Evolutionary conservation across 2,329 filamentous ascomycete species (phyloP).

Genomic region (Talaromyces sp.): DNA sequence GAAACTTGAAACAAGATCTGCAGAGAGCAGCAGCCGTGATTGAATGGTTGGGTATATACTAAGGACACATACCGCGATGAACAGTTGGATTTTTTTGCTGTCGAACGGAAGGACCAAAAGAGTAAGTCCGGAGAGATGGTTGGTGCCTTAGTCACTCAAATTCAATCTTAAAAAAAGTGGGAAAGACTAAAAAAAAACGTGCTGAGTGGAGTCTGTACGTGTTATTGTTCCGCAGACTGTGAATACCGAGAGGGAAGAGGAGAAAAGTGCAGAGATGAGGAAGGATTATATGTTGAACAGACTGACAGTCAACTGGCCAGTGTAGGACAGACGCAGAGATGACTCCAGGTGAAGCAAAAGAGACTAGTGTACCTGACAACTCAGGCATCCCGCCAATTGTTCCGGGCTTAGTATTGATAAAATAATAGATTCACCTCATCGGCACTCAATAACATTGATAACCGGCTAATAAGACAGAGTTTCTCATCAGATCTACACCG

Average conservation of each 20-base stretch:
- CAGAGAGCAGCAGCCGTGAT: too few species aligned
- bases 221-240: too few species aligned
- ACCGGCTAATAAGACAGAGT: background rate
- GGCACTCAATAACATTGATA: background rate
- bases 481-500: background rate
- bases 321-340: background rate
- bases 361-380: conserved; percentile 3
- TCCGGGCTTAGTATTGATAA: background rate
- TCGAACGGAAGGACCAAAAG: conserved; percentile 18
- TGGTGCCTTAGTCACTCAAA: background rate
- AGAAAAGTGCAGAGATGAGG: background rate
- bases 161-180: conserved; percentile 4
- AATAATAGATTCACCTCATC: conserved; percentile 4
- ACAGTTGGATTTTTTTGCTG: background rate
- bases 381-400: background rate
- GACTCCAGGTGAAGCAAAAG: conserved; percentile 6
- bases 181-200: background rate
- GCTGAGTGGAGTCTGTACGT: background rate
- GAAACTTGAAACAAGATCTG: too few species aligned
- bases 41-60: background rate
- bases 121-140: conserved; percentile 19
- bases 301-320: background rate
- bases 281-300: background rate
- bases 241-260: background rate
- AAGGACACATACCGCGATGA: background rate